Evolutionary conservation across 1,139 yeast genomes (phyloP).

Genomic region (Kodamaea alishanica): DNA sequence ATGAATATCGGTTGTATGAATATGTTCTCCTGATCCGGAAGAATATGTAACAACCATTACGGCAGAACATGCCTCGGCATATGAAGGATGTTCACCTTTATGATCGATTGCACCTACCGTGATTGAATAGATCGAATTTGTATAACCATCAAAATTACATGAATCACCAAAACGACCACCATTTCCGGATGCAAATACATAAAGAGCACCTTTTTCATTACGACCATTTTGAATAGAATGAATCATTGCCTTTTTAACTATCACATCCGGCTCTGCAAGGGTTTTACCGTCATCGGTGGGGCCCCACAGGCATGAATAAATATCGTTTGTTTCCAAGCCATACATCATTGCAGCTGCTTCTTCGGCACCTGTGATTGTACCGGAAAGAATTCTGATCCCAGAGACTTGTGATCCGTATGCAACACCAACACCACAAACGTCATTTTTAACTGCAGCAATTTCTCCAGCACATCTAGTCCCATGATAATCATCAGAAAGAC

Average conservation of each 20-base stretch:
- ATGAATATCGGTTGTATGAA: constrained; percentile 85
- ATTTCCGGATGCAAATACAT: constrained; percentile 95
- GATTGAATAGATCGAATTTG: constrained; percentile 90
- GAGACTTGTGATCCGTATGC: constrained; percentile 84
- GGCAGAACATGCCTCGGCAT: constrained; percentile 92
- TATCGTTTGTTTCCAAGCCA: constrained; percentile 78
- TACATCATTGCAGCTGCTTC: constrained; percentile 87
- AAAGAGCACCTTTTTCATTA: constrained; percentile 74
- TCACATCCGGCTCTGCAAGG: constrained; percentile 74
- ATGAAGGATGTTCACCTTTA: constrained; percentile 78
- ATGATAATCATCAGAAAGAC: constrained; percentile 80
- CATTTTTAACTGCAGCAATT: constrained; percentile 86
- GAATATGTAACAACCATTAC: constrained; percentile 95
- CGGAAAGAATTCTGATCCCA: constrained; percentile 87
- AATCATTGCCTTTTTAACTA: constrained; percentile 78
- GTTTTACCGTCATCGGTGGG: constrained; percentile 92
- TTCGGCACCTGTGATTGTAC: constrained; percentile 73
- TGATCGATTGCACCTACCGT: constrained; percentile 94
- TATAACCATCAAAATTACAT: constrained; percentile 97
- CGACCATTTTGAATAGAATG: constrained; percentile 88
- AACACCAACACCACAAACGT: constrained; percentile 90
- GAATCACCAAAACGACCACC: constrained; percentile 84
- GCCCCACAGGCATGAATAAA: constrained; percentile 98
- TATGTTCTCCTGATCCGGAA: constrained; percentile 86
- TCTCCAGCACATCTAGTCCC: constrained; percentile 99